Conservation (phyloP, 1,284 basidiomycete genomes). For the Dichomitus squalens region DNA sequence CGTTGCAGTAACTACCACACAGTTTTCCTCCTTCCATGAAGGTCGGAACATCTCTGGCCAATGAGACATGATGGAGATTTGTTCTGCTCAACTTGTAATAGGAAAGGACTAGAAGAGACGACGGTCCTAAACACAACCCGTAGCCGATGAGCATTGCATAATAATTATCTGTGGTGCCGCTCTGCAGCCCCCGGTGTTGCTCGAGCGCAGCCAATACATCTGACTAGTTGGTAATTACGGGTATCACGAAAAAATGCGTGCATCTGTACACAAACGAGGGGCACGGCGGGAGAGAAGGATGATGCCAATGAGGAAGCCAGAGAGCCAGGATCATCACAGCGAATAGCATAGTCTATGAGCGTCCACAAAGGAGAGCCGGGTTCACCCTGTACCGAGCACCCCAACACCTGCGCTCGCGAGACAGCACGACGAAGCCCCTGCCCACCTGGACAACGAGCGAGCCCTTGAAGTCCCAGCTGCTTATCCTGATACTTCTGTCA, state of each 20-base stretch:
- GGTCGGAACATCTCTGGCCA: neutral
- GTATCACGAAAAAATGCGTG: slow-evolving; percentile 27
- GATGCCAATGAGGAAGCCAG: slow-evolving; percentile 7
- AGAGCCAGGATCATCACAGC: slow-evolving; percentile 2
- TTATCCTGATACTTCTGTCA: slow-evolving; percentile 4
- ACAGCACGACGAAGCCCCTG: neutral
- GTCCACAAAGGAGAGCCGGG: slow-evolving; percentile 12
- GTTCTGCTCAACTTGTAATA: neutral
- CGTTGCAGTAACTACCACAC: too few species aligned
- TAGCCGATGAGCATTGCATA: slow-evolving; percentile 10
- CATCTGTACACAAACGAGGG: slow-evolving; percentile 27
- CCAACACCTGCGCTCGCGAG: neutral
- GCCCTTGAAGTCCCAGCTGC: too few species aligned
- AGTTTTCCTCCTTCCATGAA: too few species aligned
- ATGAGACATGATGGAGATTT: neutral
- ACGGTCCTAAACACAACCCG: neutral
- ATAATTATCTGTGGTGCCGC: slow-evolving; percentile 13
- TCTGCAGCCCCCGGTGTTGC: slow-evolving; percentile 4
- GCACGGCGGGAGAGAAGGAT: slow-evolving; percentile 15
- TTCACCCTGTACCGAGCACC: slow-evolving; percentile 1
- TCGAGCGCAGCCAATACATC: slow-evolving; percentile 15
- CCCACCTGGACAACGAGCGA: neutral
- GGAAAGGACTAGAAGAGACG: neutral
- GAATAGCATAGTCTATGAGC: slow-evolving; percentile 26
- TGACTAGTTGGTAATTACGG: slow-evolving; percentile 31